Conservation (phyloP, 2,329 filamentous ascomycete species). For the Diplodia seriata region DNA sequence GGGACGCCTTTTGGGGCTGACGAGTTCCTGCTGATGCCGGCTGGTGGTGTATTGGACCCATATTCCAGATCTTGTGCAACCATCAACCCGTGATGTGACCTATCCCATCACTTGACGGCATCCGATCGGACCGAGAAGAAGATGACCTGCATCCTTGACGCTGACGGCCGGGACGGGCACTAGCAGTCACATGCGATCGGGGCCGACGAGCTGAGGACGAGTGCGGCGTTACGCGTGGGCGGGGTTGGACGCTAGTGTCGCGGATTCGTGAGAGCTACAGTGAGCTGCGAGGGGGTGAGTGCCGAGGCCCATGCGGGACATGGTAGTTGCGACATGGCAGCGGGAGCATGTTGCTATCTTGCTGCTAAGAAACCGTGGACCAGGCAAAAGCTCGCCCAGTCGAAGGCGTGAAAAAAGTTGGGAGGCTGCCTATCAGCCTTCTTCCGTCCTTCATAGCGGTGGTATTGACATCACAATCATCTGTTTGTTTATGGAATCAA, state of each 20-base stretch:
- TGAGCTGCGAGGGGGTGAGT: not conserved
- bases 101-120: not conserved
- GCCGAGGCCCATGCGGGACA: not conserved
- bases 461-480: not conserved
- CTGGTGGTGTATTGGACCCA: not conserved
- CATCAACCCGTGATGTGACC: not conserved
- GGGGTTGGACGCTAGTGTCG: not conserved
- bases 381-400: not conserved
- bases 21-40: not conserved
- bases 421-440: not conserved
- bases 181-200: not conserved
- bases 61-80: not conserved
- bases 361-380: not conserved
- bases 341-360: not conserved
- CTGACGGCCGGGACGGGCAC: not conserved
- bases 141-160: constrained; percentile 1
- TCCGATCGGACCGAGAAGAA: constrained; percentile 1
- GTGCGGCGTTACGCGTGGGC: not conserved
- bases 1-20: not conserved
- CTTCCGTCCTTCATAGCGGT: not conserved
- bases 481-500: not conserved
- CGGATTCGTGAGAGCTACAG: not conserved
- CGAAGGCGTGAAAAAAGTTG: not conserved
- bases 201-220: not conserved
- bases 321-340: not conserved